A percentile compares a stretch with the other conserved stretches of the same genome.
Conservation (phyloP, 176 grass and related monocot genomes). For the Leersia perrieri region DNA sequence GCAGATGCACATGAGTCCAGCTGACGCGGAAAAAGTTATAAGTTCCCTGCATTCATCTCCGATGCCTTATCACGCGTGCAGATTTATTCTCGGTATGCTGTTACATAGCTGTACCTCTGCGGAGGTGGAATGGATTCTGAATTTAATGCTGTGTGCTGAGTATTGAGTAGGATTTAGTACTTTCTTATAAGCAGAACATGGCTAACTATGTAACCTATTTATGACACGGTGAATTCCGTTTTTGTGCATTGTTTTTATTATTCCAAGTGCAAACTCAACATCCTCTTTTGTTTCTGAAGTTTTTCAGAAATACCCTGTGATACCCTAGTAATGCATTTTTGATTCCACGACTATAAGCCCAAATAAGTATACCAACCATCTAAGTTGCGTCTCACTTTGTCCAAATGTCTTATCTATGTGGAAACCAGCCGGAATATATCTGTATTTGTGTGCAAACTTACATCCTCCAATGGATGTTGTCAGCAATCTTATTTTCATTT, state of each 20-base stretch:
- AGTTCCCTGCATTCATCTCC: constrained; percentile 63
- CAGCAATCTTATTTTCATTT: not conserved
- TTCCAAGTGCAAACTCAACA: not conserved
- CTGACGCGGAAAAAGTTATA: constrained; percentile 86
- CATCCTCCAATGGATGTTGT: not conserved
- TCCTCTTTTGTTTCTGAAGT: not conserved
- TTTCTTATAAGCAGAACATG: constrained; percentile 10
- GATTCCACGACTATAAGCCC: not conserved
- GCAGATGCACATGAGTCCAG: constrained; percentile 87
- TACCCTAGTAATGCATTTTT: not conserved
- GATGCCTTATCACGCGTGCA: constrained; percentile 91
- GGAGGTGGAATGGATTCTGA: not conserved
- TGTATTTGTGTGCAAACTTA: constrained; percentile 1
- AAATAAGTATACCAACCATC: not conserved
- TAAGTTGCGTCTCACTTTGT: not conserved
- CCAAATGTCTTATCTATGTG: not conserved
- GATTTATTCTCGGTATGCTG: constrained; percentile 89
- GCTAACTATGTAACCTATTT: not conserved
- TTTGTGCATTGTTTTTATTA: not conserved
- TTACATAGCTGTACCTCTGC: not conserved
- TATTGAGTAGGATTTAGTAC: not conserved
- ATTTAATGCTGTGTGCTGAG: not conserved
- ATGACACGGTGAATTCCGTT: not conserved
- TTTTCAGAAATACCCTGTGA: not conserved
- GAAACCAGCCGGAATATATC: constrained; percentile 7